Base-by-base conservation (phyloP, 805 yeast genomes). In the Candida bentonensis region DNA sequence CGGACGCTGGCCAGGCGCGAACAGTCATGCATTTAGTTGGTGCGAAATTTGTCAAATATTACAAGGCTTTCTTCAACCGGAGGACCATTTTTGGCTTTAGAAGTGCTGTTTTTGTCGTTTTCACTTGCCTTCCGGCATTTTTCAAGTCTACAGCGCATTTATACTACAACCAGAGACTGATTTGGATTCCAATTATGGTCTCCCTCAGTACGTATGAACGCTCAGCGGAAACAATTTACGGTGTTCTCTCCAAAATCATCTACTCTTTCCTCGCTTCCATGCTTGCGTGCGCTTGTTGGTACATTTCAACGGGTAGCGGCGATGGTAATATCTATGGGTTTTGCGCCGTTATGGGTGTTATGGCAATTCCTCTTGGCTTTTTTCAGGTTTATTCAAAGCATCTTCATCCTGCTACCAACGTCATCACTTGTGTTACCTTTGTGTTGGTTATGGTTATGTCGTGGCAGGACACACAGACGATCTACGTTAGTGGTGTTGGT, bases 131-230 rank as follows among this genome's bases (percentile, higher is more conserved):
- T 11, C 60, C 60, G 5, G 45, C 48, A 17, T 50, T 47, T 28
- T 44, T 46, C 40, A 43, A 43, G 23, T 21, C 50, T 2, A 51
- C 55, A 0, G 52, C 57, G 1, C 40, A 45, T 17, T 53, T 54
- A 50, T 56, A 42, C 42, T 49, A 50, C 22, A 21, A 41, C 11
- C 46, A 53, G 39, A 34, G 53, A 4, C 44, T 53, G 2, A 41
- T 53, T n/a, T 56, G 60, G 60, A 48, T 43, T 15, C 44, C 50
- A 3, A 46, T 56, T 39, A 52, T 54, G 55, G 48, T 51, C 1
- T 47, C 50, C 15, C 22, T 56, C 36, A 50, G 53, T 7, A 45
- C 47, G 3, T 40, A 52, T 4, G 51, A 48, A 13, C 44, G 44
- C 34, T 46, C 53, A 15, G 58, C 54, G 20, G 59, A 56, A 42